Base-by-base conservation (phyloP, 306 rosid species). In the Potentilla sterilis region DNA sequence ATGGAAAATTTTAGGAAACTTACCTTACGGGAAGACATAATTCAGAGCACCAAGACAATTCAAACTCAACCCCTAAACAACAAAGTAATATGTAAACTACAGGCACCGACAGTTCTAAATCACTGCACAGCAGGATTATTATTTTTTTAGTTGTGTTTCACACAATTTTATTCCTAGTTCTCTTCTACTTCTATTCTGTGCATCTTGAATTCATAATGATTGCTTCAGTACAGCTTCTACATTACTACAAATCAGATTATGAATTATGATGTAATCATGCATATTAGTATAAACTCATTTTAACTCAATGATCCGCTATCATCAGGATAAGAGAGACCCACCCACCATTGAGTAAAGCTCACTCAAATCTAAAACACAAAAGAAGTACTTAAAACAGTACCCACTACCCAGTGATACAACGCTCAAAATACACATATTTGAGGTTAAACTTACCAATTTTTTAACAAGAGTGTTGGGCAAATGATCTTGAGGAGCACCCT, bases 391-490 rank as follows among this genome's bases (percentile, higher is more conserved):
- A 19, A 51, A 6, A 35, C 46, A 44, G 7, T 8, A 52, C 18
- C 2, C n/a, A 10, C 5, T 44, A 57, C 63, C 11, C 19, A 32
- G 73, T 14, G 9, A 13, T 32, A 48, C 35, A 49, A 71, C 63
- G 9, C 37, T 18, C 40, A 70, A 21, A 6, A 24, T 9, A 16
- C 54, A 48, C 24, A 37, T 67, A 32, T 68, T 19, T 40, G 57
- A 59, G 54, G 61, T 48, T 70, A 69, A 79, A 77, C 93, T 93
- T 91, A 92, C 98, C 97, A 90, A 37, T 73, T 81, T 84, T 76
- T 85, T 77, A 81, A 73, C 83, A 64, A 72, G 73, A 75, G 62
- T 80, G 75, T 57, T 80, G 44, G 87, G 82, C 75, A 83, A 67
- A 64, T 90, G 80, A 73, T 85, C 84, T 81, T 83, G 79, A 67